phyloP scores from a whole-genome alignment of 2,329 filamentous ascomycete genomes.

The Hypoxylon sp. region DNA sequence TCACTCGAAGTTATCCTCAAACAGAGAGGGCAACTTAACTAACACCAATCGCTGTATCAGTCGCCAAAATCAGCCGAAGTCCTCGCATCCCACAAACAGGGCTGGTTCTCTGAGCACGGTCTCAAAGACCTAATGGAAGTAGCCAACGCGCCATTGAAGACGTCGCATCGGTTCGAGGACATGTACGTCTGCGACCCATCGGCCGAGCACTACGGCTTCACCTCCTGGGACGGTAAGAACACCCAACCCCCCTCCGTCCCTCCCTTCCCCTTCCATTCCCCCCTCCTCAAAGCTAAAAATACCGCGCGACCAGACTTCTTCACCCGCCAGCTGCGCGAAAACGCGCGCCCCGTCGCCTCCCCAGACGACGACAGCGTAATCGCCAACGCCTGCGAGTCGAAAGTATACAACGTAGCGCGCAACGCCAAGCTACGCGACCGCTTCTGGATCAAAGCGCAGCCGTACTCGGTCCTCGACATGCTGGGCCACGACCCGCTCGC shows the following conservation, averaged over 20 bases:
- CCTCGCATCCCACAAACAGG: constrained; percentile 59
- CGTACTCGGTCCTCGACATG: constrained; percentile 70
- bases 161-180: constrained; percentile 67
- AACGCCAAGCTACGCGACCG: constrained; percentile 63
- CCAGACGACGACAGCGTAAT: constrained; percentile 66
- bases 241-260: background rate
- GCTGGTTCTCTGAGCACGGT: constrained; percentile 70
- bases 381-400: constrained; percentile 70
- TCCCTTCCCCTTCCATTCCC: background rate
- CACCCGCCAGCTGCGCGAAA: constrained; percentile 64
- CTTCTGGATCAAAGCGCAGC: constrained; percentile 74
- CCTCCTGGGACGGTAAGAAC: constrained; percentile 68
- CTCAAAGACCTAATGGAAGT: constrained; percentile 65
- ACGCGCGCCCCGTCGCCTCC: constrained; percentile 64
- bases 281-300: background rate
- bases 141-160: constrained; percentile 62
- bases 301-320: constrained; percentile 63
- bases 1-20: background rate
- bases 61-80: constrained; percentile 69
- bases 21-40: background rate
- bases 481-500: constrained; percentile 63
- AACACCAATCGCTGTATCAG: constrained; percentile 37
- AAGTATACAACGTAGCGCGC: constrained; percentile 58
- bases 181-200: constrained; percentile 72
- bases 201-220: constrained; percentile 68